A percentile compares a stretch with the other conserved stretches of the same genome.
These are phyloP conservation scores for Fusarium coicis DNA, from an alignment of 2,329 filamentous ascomycete genomes.

Conservation along the genomic window DNA sequence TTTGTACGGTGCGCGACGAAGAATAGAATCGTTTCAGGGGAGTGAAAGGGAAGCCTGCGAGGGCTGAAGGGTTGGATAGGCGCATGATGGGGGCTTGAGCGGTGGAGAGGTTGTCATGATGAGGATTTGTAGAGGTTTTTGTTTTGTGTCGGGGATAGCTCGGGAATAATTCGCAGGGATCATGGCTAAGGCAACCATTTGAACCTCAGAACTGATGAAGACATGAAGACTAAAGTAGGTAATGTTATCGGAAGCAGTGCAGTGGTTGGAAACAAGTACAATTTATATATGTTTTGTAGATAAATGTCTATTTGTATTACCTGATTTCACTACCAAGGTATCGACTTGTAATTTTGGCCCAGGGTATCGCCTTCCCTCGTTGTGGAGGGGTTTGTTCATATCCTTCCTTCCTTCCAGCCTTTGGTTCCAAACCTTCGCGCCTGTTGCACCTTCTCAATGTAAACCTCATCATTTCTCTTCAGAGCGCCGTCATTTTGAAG, in stretches of 20 bases:
- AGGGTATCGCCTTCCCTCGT: conserved; percentile 45
- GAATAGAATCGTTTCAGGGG: conserved; percentile 38
- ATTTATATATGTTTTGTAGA: background rate
- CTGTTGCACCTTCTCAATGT: conserved; percentile 18
- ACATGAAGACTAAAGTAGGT: too few relatives aligned
- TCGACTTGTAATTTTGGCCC: conserved; percentile 28
- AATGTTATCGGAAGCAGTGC: background rate
- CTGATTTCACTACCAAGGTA: conserved; percentile 15
- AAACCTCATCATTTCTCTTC: conserved; percentile 1
- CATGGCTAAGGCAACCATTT: background rate
- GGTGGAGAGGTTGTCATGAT: conserved; percentile 25
- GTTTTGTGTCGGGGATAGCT: conserved; percentile 41
- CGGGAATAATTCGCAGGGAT: conserved; percentile 18
- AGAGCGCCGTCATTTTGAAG: conserved; percentile 13
- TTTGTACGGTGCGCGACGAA: conserved; percentile 44
- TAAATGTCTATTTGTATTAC: conserved; percentile 26
- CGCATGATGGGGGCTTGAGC: conserved; percentile 27
- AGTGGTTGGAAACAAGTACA: background rate
- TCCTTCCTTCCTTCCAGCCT: conserved; percentile 12
- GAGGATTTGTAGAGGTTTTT: conserved; percentile 20
- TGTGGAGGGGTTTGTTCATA: conserved; percentile 34
- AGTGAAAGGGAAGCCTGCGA: background rate
- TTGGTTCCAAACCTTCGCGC: background rate
- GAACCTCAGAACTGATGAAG: background rate
- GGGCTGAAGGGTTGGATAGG: conserved; percentile 3